Evolutionary conservation across 768 basidiomycete genomes (phyloP).

Genomic region (Pulveroboletus ravenelii): DNA sequence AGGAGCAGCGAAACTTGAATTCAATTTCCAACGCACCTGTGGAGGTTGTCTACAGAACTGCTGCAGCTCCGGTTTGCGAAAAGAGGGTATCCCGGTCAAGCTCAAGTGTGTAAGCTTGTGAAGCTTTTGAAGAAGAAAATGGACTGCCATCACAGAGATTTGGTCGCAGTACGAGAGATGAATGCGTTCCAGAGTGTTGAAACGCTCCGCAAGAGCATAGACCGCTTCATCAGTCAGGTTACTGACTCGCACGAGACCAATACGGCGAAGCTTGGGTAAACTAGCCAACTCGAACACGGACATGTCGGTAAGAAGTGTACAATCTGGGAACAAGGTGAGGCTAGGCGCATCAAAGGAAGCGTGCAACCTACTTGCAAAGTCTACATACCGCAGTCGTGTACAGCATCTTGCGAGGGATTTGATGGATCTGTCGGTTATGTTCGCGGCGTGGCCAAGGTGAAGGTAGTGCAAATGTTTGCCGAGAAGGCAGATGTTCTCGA

Average conservation of each 20-base stretch:
- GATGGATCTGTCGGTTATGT: conserved; percentile 88
- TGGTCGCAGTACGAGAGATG: conserved; percentile 98
- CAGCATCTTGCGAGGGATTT: conserved; percentile 79
- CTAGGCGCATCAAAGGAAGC: neutral
- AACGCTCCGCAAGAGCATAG: conserved; percentile 79
- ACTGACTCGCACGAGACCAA: conserved; percentile 90
- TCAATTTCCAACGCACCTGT: conserved; percentile 46
- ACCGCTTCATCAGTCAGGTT: conserved; percentile 94
- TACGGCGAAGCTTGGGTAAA: conserved; percentile 85
- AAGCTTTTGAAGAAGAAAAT: conserved; percentile 85
- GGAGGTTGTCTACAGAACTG: conserved; percentile 88
- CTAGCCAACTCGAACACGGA: conserved; percentile 87
- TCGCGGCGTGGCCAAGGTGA: conserved; percentile 87
- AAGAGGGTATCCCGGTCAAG: conserved; percentile 93
- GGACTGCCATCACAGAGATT: conserved; percentile 85
- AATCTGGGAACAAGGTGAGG: conserved; percentile 49
- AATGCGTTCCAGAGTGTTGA: conserved; percentile 87
- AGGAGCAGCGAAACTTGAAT: neutral
- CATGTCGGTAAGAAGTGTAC: conserved; percentile 83
- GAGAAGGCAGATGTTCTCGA: conserved; percentile 79
- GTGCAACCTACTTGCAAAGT: conserved; percentile 79
- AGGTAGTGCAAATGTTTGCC: conserved; percentile 94
- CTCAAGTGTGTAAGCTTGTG: conserved; percentile 91
- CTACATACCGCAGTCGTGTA: conserved; percentile 88
- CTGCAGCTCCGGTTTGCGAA: conserved; percentile 80